Evolutionary conservation across 2,329 filamentous ascomycete genomes (phyloP).

Genomic region (Neofusicoccum laricinum): DNA sequence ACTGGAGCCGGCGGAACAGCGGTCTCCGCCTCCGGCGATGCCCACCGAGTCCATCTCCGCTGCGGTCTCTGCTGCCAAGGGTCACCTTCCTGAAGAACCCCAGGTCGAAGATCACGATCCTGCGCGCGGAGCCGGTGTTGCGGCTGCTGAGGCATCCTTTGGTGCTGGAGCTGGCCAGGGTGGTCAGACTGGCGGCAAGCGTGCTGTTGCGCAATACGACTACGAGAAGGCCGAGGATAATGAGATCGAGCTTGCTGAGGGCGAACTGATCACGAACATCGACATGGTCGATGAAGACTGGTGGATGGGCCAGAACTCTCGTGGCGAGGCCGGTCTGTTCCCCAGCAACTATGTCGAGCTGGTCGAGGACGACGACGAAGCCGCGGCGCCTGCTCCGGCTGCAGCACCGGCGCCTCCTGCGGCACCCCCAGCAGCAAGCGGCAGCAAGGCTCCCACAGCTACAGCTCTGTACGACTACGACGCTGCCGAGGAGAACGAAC

Average conservation of each 20-base stretch:
- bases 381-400: slow-evolving; percentile 30
- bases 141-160: slow-evolving; percentile 44
- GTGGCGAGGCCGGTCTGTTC: slow-evolving; percentile 85
- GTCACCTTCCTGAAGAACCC: slow-evolving; percentile 61
- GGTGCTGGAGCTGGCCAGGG: slow-evolving; percentile 37
- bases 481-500: slow-evolving; percentile 86
- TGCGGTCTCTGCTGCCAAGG: slow-evolving; percentile 61
- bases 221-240: slow-evolving; percentile 98
- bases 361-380: slow-evolving; percentile 61
- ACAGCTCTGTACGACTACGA: slow-evolving; percentile 94
- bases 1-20: slow-evolving; percentile 51
- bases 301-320: slow-evolving; percentile 92
- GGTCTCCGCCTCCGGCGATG: slow-evolving; percentile 55
- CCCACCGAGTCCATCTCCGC: slow-evolving; percentile 63
- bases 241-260: slow-evolving; percentile 86
- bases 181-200: slow-evolving; percentile 55
- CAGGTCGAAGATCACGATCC: slow-evolving; percentile 55
- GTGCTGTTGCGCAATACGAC: slow-evolving; percentile 83
- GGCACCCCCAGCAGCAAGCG: slow-evolving; percentile 31
- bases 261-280: slow-evolving; percentile 84
- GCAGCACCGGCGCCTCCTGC: slow-evolving; percentile 28
- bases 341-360: slow-evolving; percentile 96
- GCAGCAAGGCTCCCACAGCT: slow-evolving; percentile 59
- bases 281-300: slow-evolving; percentile 98
- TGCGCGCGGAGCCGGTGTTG: slow-evolving; percentile 53